Evolutionary conservation across 306 rosid species (phyloP), one percentile per base, ranked within the genome.

Genomic region (Pterocarpus macrocarpus): DNA sequence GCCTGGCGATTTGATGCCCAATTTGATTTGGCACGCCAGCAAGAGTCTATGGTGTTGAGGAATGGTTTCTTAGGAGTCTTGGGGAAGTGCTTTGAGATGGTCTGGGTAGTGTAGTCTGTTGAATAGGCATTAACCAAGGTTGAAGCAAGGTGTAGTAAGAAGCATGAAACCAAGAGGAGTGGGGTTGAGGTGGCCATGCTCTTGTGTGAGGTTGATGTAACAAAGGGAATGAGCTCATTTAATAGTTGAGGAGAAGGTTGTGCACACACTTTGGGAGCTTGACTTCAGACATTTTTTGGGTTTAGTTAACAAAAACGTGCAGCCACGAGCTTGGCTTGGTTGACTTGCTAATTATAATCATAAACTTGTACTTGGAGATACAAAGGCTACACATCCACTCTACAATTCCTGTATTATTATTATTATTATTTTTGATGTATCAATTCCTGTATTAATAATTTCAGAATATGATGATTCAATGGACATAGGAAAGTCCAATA

Each of bases 1-100:
- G 91, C 95, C 1, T 68, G 86, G 17, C 94, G 93, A 38, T 91
- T 83, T 15, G 64, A 77, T 2, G 86, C 90, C 97, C 97, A 95
- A 30, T 88, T 83, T 4, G 94, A 13, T 3, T 78, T 85, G 39
- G 63, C 14, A 0, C 91, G 85, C 94, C 97, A 88, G 73, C 99
- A 93, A 5, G 92, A 78, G 74, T 95, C 99, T 41, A 93, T 94
- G 41, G 72, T n/a, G 63, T 95, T 95, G 82, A 75, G 78, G 59
- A 52, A 38, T 45, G 73, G 43, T 30, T 69, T 65, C 7, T 82
- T 79, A 28, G 87, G 62, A 58, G 3, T 58, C 39, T 13, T 10
- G 34, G 75, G 75, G 3, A 53, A n/a, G 8, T 80, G 16, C 30
- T 61, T 66, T 78, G 77, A 67, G 35, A 30, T 1, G 13, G 79